A percentile compares a stretch with the other conserved stretches of the same genome.
Evolutionary conservation across 352 stramenopile species (phyloP).

Genomic region (Globisporangium polare): DNA sequence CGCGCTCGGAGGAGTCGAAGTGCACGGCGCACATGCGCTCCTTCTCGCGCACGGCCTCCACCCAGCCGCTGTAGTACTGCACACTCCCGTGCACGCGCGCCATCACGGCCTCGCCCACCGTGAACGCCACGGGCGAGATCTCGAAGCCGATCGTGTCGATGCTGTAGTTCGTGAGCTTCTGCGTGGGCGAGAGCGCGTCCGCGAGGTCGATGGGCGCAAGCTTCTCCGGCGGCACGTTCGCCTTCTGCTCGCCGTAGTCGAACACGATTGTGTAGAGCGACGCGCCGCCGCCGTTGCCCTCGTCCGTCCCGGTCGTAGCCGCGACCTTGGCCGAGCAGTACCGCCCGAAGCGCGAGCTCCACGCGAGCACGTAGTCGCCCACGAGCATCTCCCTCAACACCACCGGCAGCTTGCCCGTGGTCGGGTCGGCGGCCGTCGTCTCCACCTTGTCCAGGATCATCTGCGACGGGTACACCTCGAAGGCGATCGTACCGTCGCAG

Average conservation of each 20-base stretch:
- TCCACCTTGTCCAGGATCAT: conserved; percentile 58
- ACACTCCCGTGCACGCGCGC: conserved; percentile 48
- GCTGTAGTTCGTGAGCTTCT: conserved; percentile 73
- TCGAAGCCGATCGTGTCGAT: conserved; percentile 79
- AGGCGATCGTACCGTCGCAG: conserved; percentile 71
- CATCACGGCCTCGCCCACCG: conserved; percentile 57
- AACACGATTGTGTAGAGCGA: conserved; percentile 57
- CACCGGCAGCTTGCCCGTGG: conserved; percentile 11
- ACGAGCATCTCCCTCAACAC: conserved; percentile 21
- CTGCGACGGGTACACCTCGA: conserved; percentile 74
- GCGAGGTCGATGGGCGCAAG: conserved; percentile 49
- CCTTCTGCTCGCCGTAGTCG: conserved; percentile 65
- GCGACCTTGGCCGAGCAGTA: conserved; percentile 59
- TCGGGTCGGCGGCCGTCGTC: background rate
- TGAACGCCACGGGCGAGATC: conserved; percentile 45
- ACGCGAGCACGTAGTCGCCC: conserved; percentile 60
- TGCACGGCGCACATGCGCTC: conserved; percentile 55
- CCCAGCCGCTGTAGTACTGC: conserved; percentile 54
- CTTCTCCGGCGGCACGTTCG: conserved; percentile 43
- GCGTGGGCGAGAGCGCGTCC: conserved; percentile 46
- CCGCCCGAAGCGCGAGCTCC: conserved; percentile 66
- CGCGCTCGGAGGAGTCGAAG: conserved; percentile 68
- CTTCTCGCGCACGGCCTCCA: conserved; percentile 55
- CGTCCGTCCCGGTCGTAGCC: conserved; percentile 19
- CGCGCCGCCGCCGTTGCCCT: conserved; percentile 14